Conservation (phyloP, 305 asterid species). For the Solanum hybrid region DNA sequence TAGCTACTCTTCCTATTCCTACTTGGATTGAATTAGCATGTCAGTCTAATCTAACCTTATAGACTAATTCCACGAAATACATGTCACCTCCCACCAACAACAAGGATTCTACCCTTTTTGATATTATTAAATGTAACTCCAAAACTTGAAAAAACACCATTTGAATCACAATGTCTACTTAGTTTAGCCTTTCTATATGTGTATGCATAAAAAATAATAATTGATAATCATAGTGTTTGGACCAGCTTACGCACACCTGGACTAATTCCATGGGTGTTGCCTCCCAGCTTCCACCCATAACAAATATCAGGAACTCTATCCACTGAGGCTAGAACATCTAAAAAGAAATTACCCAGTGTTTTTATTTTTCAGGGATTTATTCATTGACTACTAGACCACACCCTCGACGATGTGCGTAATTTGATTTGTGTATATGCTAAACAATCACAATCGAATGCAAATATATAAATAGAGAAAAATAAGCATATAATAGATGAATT, state of each 20-base stretch:
- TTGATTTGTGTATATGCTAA: neutral
- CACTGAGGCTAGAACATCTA: neutral
- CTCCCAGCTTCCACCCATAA: neutral
- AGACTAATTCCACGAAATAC: neutral
- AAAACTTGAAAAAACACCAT: neutral
- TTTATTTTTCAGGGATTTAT: too few species aligned
- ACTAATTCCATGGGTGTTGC: neutral
- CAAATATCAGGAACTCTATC: neutral
- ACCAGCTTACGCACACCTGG: neutral
- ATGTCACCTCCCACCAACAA: neutral
- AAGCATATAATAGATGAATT: neutral
- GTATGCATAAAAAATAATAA: neutral
- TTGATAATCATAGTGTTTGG: neutral
- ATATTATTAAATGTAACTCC: neutral
- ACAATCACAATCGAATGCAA: neutral
- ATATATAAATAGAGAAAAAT: neutral
- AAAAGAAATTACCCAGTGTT: neutral
- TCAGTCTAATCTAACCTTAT: neutral
- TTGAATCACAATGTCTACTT: neutral
- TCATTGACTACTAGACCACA: too few species aligned
- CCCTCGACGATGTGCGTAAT: too few species aligned
- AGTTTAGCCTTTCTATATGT: neutral
- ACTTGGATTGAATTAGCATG: neutral
- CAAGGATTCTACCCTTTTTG: neutral
- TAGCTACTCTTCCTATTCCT: neutral